Evolutionary conservation across 2,329 filamentous ascomycete genomes (phyloP), one percentile per base, ranked within the genome.

Genomic region (Neonectria neomacrospora): DNA sequence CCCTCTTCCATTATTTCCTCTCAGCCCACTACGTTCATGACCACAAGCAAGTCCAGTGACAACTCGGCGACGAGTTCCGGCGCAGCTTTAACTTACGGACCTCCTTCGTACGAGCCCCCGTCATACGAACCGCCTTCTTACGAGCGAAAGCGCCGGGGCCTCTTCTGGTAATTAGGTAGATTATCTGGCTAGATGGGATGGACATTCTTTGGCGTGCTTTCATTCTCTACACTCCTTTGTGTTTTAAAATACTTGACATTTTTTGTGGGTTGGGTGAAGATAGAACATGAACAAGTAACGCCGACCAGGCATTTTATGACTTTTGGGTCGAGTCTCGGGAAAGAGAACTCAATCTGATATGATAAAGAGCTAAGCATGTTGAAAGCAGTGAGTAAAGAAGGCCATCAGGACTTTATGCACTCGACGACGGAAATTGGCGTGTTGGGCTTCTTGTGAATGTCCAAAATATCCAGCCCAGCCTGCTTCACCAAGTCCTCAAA

Each of bases 391-490:
- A 6, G 18, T n/a, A 18, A 7, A 58, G 12, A 9, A 41, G 20
- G 2, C 20, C 14, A 30, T 57, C 23, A 51, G 1, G 20, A 26
- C 44, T 64, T 71, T 7, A 37, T 47, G 23, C 70, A 71, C 52
- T 72, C 71, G 9, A 73, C 61, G 2, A 73, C 58, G 3, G 61
- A 62, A 47, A 70, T 62, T 10, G 62, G 62, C 3, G 62, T 52
- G 1, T 63, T 45, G 7, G 44, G 11, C 3, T 51, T 26, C 16
- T 57, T 30, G 58, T 69, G 52, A 12, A 75, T 65, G 32, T 67
- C 61, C 14, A 63, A 52, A n/a, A 78, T 71, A 56, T 42, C 65
- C 39, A 78, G 54, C 7, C 75, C 76, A 2, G 73, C 74, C 45
- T 59, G 54, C 5, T 50, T 54, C 3, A 70, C 61, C 9, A 79